Evolutionary conservation across 2,329 filamentous ascomycete species (phyloP).

Genomic region (Colletotrichum chlorophyti): DNA sequence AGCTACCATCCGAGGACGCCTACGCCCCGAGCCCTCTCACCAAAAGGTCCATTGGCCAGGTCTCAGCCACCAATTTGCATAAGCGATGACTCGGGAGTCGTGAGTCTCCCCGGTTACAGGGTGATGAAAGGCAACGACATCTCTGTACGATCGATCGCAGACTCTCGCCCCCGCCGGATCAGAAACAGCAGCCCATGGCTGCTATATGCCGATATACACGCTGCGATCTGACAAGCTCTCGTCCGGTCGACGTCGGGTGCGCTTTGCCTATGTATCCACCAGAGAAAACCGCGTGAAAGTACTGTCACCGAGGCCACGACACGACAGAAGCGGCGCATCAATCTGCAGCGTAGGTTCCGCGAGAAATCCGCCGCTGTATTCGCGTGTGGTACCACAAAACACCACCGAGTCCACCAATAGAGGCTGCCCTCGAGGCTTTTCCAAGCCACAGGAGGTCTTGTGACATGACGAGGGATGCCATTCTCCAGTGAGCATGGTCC

Average conservation of each 20-base stretch:
- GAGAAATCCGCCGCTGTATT: too few species aligned
- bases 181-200: constrained; percentile 3
- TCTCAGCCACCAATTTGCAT: constrained; percentile 24
- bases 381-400: too few species aligned
- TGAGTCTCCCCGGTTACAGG: too few species aligned
- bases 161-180: constrained; percentile 14
- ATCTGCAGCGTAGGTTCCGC: not conserved
- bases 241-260: not conserved
- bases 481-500: not conserved
- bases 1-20: too few species aligned
- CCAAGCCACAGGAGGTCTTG: not conserved
- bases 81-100: constrained; percentile 20
- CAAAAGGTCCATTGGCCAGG: not conserved
- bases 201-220: not conserved
- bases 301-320: too few species aligned
- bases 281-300: too few species aligned
- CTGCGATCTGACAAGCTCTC: not conserved
- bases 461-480: not conserved
- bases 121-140: too few species aligned
- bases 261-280: not conserved
- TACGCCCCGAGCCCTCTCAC: too few species aligned
- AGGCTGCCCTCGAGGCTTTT: not conserved
- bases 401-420: too few species aligned
- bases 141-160: constrained; percentile 19
- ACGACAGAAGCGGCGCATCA: too few species aligned